A percentile compares a stretch with the other conserved stretches of the same genome.
Evolutionary conservation across 139 green algal species (phyloP).

Genomic region (Chlamydomonas asymmetrica): DNA sequence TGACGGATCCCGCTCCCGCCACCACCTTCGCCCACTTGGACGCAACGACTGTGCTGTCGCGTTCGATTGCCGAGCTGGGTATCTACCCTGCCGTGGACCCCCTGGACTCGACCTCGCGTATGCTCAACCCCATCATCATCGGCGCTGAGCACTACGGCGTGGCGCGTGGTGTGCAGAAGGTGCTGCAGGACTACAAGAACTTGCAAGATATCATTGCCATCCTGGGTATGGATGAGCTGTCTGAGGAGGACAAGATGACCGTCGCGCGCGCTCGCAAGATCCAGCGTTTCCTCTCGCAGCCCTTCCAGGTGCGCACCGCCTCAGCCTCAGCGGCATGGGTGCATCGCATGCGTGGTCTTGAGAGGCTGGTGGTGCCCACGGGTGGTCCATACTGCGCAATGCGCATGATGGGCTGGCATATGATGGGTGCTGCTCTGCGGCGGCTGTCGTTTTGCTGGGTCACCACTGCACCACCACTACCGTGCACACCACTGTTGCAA

Average conservation of each 20-base stretch:
- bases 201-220: conserved; percentile 99
- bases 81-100: conserved; percentile 99
- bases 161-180: conserved; percentile 95
- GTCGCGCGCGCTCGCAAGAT: conserved; percentile 98
- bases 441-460: no score
- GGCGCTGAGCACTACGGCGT: conserved; percentile 95
- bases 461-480: no score
- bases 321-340: no score
- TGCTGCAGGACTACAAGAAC: conserved; percentile 98
- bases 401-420: no score
- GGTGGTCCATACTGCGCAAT: no score
- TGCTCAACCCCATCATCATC: conserved; percentile 94
- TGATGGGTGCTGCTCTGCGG: no score
- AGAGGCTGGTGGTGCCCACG: no score
- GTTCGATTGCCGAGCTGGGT: conserved; percentile 97
- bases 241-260: conserved; percentile 98
- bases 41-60: conserved; percentile 98
- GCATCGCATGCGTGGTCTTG: no score
- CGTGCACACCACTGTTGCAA: no score
- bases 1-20: conserved; percentile 97
- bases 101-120: conserved; percentile 97
- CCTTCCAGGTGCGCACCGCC: conserved; percentile 84
- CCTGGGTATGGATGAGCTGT: conserved; percentile 99
- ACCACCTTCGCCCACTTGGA: conserved; percentile 99
- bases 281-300: conserved; percentile 98